Percentiles rank a stretch among this genome's conserved stretches.
Conservation (phyloP, 2,329 filamentous ascomycete species). For the Penicillium capsulatum region DNA sequence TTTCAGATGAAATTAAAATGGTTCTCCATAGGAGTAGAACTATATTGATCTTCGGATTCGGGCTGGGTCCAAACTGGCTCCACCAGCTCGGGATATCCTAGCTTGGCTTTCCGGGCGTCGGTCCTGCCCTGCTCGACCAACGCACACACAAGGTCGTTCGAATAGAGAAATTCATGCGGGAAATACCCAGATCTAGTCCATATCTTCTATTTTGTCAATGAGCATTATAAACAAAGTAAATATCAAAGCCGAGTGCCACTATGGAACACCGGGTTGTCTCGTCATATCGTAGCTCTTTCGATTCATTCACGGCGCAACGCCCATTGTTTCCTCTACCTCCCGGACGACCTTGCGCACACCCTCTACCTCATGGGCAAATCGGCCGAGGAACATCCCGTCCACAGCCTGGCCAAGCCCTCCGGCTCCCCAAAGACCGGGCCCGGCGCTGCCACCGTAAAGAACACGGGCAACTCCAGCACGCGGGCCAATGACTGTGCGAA, state of each 20-base stretch:
- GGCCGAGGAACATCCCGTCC: constrained; percentile 75
- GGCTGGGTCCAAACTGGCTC: too few species aligned
- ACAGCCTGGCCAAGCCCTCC: constrained; percentile 60
- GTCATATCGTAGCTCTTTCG: not conserved
- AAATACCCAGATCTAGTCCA: too few species aligned
- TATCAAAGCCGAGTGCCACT: too few species aligned
- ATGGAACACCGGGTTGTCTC: not conserved
- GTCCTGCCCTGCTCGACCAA: constrained; percentile 6
- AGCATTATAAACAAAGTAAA: not conserved
- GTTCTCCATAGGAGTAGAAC: too few species aligned
- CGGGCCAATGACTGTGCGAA: constrained; percentile 53
- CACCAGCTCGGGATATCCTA: constrained; percentile 16
- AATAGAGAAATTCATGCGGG: too few species aligned
- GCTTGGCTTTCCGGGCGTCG: constrained; percentile 22
- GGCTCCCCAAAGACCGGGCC: constrained; percentile 64
- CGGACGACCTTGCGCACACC: constrained; percentile 67
- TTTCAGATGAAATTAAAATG: too few species aligned
- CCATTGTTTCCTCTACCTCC: constrained; percentile 57
- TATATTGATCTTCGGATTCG: too few species aligned
- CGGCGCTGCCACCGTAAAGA: constrained; percentile 78
- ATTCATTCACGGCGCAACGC: constrained; percentile 6
- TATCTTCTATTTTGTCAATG: constrained; percentile 1
- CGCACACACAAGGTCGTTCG: constrained; percentile 3
- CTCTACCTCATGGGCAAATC: constrained; percentile 73
- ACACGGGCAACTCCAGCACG: constrained; percentile 61